Evolutionary conservation across 2,329 filamentous ascomycete species (phyloP), one percentile per base, ranked within the genome.

Genomic region (Monilinia polystroma): DNA sequence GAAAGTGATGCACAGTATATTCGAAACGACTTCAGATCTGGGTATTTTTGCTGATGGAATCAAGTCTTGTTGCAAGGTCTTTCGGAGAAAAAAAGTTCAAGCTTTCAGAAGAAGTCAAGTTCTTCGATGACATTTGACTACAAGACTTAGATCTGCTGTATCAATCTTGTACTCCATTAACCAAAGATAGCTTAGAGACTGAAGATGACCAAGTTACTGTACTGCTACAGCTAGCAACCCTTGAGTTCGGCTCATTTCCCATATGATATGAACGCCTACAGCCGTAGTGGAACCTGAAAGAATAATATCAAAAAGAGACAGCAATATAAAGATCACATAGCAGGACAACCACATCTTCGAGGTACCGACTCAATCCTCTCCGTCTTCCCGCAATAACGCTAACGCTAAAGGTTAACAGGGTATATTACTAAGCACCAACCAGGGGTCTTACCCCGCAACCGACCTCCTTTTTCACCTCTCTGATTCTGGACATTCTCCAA

Each of bases 51-150:
- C 11, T 41, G 32, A 41, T 11, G 38, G 10, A 10, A 6, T 45
- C 6, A 29, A 11, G 29, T 7, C 2, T n/a, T n/a, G 23, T 59
- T 16, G 2, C 16, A 43, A 43, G 41, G 16, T 43, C 0, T 43
- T 43, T 10, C 12, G 41, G 12, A 49, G 11, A 8, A n/a, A 23
- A 29, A 4, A 2, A 45, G 14, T n/a, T 23, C 4, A 23, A 38
- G 1, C 1, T 45, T 3, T 1, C 12, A 29, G 43, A 23, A 58
- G 14, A 29, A 0, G 1, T 45, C 4, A 0, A n/a, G 14, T 14
- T n/a, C 12, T 60, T 49, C 10, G 16, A 35, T 16, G 14, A n/a
- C 4, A 3, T 10, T 20, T 32, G 7, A 35, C 32, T 35, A 35
- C 32, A 35, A 35, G 5, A 35, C 32, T 35, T 35, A 7, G 32